Evolutionary conservation across 1,139 yeast species (phyloP).

Genomic region (Hyphopichia burtonii): DNA sequence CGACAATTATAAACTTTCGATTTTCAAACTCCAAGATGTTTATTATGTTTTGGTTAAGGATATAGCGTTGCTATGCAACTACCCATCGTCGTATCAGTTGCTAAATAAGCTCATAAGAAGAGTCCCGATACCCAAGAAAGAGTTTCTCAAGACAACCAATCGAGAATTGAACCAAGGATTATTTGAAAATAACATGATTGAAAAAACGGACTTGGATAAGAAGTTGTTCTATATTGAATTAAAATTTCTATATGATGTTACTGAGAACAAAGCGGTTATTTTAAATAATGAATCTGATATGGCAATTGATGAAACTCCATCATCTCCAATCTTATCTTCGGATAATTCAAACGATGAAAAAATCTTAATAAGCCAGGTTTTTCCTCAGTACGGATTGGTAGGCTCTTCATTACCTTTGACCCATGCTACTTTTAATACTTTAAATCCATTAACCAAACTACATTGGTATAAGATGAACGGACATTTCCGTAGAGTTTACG

Average conservation of each 20-base stretch:
- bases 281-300: conserved; percentile 2
- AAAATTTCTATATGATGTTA: conserved; percentile 15
- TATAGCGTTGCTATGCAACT: conserved; percentile 37
- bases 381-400: conserved; percentile 43
- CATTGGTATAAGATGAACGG: conserved; percentile 30
- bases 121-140: conserved; percentile 18
- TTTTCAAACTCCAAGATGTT: conserved; percentile 2
- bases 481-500: conserved; percentile 1
- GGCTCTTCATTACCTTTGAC: conserved; percentile 27
- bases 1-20: conserved; percentile 1
- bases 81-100: conserved; percentile 45
- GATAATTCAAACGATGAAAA: conserved; percentile 18
- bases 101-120: conserved; percentile 25
- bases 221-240: conserved; percentile 31
- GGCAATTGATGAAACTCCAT: not conserved
- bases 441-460: conserved; percentile 34
- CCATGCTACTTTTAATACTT: conserved; percentile 37
- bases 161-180: conserved; percentile 22
- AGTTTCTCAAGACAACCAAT: conserved; percentile 20
- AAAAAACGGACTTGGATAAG: conserved; percentile 14
- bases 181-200: conserved; percentile 19
- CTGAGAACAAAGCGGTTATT: conserved; percentile 15
- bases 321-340: not conserved
- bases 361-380: conserved; percentile 39
- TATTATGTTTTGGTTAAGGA: conserved; percentile 30